Percentiles rank a stretch among this genome's conserved stretches.
phyloP scores from a whole-genome alignment of 805 yeast genomes.

The Nakazawaea anatomiae region DNA sequence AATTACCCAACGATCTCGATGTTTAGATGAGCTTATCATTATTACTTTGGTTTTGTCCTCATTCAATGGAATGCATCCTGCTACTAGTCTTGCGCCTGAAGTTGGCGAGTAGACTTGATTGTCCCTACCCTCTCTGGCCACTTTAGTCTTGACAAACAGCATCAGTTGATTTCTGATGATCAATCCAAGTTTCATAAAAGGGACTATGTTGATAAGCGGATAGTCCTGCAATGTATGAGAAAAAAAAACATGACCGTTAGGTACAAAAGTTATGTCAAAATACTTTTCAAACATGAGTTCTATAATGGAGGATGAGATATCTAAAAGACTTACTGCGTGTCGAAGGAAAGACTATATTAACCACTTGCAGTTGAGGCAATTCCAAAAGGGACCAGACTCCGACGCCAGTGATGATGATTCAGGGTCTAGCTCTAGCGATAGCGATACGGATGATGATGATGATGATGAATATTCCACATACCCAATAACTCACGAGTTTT shows the following conservation, averaged over 20 bases:
- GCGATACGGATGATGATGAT: constrained; percentile 12
- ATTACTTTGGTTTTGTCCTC: constrained; percentile 54
- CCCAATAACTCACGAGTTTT: constrained; percentile 30
- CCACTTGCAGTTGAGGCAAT: constrained; percentile 11
- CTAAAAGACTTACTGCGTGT: background rate
- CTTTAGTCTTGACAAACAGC: constrained; percentile 22
- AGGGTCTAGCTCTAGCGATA: background rate
- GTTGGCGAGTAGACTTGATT: constrained; percentile 52
- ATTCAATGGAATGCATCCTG: constrained; percentile 82
- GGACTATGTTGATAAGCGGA: background rate
- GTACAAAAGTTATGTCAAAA: no score
- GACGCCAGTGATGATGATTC: constrained; percentile 8
- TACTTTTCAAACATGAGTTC: background rate
- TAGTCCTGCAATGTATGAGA: no score
- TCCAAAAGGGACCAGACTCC: constrained; percentile 1
- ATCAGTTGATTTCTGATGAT: constrained; percentile 12
- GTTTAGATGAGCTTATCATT: constrained; percentile 71
- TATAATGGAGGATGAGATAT: background rate
- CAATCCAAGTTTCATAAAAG: constrained; percentile 12
- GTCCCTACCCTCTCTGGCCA: constrained; percentile 50
- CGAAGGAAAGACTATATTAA: constrained; percentile 6
- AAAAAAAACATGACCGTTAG: no score
- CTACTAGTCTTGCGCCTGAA: constrained; percentile 82
- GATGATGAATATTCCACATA: constrained; percentile 22
- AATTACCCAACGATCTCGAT: constrained; percentile 70